Evolutionary conservation across 495 filamentous ascomycete species (phyloP).

Genomic region (Sordaria brevicollis): DNA sequence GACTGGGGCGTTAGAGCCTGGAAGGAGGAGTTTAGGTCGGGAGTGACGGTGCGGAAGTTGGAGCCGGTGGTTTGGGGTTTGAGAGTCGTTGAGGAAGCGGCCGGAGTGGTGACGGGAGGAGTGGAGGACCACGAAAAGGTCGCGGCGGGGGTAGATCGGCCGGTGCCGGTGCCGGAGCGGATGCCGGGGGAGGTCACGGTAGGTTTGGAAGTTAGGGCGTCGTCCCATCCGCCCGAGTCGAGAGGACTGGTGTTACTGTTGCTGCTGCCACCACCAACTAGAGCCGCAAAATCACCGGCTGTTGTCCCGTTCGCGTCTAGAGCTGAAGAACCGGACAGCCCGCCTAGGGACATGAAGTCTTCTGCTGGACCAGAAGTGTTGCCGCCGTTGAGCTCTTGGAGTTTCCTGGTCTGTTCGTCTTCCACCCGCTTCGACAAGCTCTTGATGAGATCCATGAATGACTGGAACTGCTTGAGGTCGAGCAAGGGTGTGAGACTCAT

Average conservation of each 20-base stretch:
- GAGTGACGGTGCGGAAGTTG: slow-evolving; percentile 44
- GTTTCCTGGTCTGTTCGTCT: slow-evolving; percentile 74
- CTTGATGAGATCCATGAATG: slow-evolving; percentile 81
- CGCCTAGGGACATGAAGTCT: slow-evolving; percentile 52
- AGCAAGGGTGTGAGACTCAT: slow-evolving; percentile 88
- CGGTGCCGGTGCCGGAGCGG: slow-evolving; percentile 4
- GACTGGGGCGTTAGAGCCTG: slow-evolving; percentile 37
- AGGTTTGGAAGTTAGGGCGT: slow-evolving; percentile 14
- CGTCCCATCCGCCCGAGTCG: slow-evolving; percentile 32
- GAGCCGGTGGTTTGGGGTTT: slow-evolving; percentile 22
- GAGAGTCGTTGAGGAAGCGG: slow-evolving; percentile 12
- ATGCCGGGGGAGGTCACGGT: slow-evolving; percentile 14
- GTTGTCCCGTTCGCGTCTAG: slow-evolving; percentile 41
- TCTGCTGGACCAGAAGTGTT: slow-evolving; percentile 27
- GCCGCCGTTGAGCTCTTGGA: slow-evolving; percentile 63
- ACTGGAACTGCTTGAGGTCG: slow-evolving; percentile 75
- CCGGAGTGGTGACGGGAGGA: slow-evolving; percentile 16
- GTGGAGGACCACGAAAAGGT: slow-evolving; percentile 55
- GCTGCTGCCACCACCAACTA: slow-evolving; percentile 60
- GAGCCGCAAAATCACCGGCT: slow-evolving; percentile 69
- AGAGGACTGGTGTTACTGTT: slow-evolving; percentile 19
- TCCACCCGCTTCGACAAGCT: slow-evolving; percentile 70
- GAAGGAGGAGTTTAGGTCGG: slow-evolving; percentile 37
- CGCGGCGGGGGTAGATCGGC: slow-evolving; percentile 22
- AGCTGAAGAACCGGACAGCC: slow-evolving; percentile 32